These are phyloP conservation scores for Candida sanyaensis DNA, from an alignment of 1,139 yeast genomes.

Conservation along the genomic window DNA sequence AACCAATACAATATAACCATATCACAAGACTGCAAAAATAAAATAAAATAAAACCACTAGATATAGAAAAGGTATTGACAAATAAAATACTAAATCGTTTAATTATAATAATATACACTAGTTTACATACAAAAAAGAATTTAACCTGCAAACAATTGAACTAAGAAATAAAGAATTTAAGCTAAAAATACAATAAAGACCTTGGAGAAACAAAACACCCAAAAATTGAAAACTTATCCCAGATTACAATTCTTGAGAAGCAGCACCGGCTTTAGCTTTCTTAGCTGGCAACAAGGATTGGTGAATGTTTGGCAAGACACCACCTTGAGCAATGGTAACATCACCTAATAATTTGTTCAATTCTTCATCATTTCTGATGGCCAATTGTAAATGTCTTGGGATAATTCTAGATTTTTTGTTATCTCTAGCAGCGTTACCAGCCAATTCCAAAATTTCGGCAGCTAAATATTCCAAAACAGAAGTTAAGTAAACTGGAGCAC, in stretches of 20 bases:
- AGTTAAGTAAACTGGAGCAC: slow-evolving; percentile 57
- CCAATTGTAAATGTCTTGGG: slow-evolving; percentile 55
- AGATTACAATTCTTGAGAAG: slow-evolving; percentile 79
- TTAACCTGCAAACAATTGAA: slow-evolving; percentile 4
- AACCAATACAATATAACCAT: not conserved
- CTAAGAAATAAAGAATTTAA: slow-evolving; percentile 5
- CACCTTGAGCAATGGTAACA: slow-evolving; percentile 96
- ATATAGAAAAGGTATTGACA: not conserved
- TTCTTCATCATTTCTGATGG: slow-evolving; percentile 57
- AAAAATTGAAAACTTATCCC: not conserved
- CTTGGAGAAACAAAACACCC: not conserved
- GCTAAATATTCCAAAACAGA: slow-evolving; percentile 55
- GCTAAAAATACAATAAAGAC: slow-evolving; percentile 13
- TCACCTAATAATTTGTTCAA: slow-evolving; percentile 73
- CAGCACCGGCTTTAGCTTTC: slow-evolving; percentile 72
- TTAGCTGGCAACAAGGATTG: slow-evolving; percentile 95
- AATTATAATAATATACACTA: slow-evolving; percentile 4
- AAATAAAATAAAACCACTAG: too few relatives aligned
- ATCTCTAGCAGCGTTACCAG: slow-evolving; percentile 61
- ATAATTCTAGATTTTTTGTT: slow-evolving; percentile 59
- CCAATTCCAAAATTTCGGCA: slow-evolving; percentile 57
- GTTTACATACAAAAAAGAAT: not conserved
- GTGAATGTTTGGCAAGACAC: slow-evolving; percentile 97
- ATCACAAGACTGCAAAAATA: too few relatives aligned
- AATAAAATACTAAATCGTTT: slow-evolving; percentile 1